These are phyloP conservation scores for Iris pallida DNA, from an alignment of 116 monocot species.

Conservation along the genomic window DNA sequence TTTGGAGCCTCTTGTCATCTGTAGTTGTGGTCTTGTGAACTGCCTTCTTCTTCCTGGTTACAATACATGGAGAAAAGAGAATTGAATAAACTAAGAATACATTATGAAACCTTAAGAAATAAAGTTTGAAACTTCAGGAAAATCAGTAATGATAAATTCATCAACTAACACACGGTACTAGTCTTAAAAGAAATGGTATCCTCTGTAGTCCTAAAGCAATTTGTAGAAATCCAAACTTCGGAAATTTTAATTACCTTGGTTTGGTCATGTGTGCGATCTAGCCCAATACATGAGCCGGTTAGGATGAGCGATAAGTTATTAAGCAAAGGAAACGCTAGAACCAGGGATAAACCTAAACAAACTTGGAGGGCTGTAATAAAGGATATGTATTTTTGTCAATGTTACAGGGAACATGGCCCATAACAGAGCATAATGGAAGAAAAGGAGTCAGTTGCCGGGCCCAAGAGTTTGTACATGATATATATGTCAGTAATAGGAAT, in stretches of 20 bases:
- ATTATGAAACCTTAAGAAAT: background rate
- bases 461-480: no score
- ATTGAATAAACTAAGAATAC: background rate
- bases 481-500: no score
- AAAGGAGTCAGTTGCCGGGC: no score
- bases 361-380: no score
- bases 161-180: background rate
- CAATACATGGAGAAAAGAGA: background rate
- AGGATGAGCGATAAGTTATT: no score
- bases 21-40: conserved; percentile 93
- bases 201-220: background rate
- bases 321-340: no score
- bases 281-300: no score
- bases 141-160: background rate
- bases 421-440: no score
- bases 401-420: no score
- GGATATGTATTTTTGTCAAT: no score
- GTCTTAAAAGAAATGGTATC: background rate
- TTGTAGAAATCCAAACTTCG: background rate
- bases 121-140: background rate
- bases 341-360: background rate
- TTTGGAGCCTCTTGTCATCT: conserved; percentile 94
- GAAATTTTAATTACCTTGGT: background rate
- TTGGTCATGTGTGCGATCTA: no score
- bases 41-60: conserved; percentile 89